Evolutionary conservation across 139 green algal genomes (phyloP).

Genomic region (Microglena sp.): DNA sequence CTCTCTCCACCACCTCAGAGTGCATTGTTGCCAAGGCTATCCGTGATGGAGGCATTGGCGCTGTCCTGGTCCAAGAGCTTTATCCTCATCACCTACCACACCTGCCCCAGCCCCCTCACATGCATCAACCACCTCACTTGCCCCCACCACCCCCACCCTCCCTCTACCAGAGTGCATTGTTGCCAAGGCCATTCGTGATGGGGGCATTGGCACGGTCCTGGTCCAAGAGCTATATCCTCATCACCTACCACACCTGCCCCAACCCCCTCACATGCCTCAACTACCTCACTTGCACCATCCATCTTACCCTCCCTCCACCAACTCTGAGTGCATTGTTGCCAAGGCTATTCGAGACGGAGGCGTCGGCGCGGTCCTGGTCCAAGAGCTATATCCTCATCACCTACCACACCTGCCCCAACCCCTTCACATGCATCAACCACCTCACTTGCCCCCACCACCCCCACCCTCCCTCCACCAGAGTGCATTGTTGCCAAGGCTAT

Average conservation of each 20-base stretch:
- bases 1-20: slow-evolving; percentile 31
- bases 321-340: slow-evolving; percentile 77
- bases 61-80: slow-evolving; percentile 74
- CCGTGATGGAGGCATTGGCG: slow-evolving; percentile 81
- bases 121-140: no score
- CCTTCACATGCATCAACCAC: no score
- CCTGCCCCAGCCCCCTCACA: no score
- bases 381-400: no score
- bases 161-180: slow-evolving; percentile 83
- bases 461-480: slow-evolving; percentile 38
- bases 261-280: no score
- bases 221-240: no score
- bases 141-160: no score
- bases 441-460: no score
- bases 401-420: no score
- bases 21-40: slow-evolving; percentile 93
- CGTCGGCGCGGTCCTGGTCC: slow-evolving; percentile 84
- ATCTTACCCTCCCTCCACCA: not conserved
- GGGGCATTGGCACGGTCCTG: slow-evolving; percentile 80
- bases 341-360: slow-evolving; percentile 88
- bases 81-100: no score
- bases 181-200: slow-evolving; percentile 87
- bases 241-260: no score
- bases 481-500: slow-evolving; percentile 93
- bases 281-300: no score